phyloP scores from a whole-genome alignment of 208 protist genomes.

The Wallacemonas sp. region DNA sequence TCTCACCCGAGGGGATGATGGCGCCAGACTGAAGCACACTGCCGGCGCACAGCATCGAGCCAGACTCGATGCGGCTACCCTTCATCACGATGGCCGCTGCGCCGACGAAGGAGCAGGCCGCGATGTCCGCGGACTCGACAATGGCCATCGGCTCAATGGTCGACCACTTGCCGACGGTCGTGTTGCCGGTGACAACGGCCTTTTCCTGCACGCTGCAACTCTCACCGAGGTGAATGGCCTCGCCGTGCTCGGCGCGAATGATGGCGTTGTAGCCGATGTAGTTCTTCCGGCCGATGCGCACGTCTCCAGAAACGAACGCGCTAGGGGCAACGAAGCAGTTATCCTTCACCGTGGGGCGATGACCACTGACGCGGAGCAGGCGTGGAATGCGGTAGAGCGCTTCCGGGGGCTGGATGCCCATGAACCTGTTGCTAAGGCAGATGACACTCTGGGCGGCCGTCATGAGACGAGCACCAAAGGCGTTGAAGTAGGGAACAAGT shows the following conservation, averaged over 20 bases:
- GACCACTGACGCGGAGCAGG: constrained; percentile 69
- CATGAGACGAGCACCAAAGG: constrained; percentile 42
- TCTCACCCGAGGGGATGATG: constrained; percentile 89
- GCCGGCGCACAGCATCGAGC: constrained; percentile 84
- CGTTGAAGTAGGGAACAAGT: constrained; percentile 46
- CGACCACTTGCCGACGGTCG: constrained; percentile 85
- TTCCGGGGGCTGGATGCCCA: constrained; percentile 81
- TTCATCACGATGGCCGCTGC: constrained; percentile 86
- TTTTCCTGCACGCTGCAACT: constrained; percentile 92
- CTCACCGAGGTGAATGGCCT: constrained; percentile 87
- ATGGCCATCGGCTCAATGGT: constrained; percentile 92
- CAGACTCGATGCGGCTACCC: constrained; percentile 80
- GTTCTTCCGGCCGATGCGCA: constrained; percentile 86
- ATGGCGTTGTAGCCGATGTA: constrained; percentile 92
- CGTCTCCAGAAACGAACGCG: constrained; percentile 81
- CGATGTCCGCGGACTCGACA: constrained; percentile 83
- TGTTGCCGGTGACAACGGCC: constrained; percentile 82
- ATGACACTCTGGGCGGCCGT: constrained; percentile 48
- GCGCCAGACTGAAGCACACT: constrained; percentile 86
- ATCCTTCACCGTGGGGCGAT: constrained; percentile 80
- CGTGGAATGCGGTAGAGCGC: constrained; percentile 77
- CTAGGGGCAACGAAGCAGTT: constrained; percentile 91
- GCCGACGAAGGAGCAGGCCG: constrained; percentile 90
- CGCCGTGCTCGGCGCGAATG: constrained; percentile 76
- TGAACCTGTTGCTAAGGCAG: constrained; percentile 55